Percentiles rank a stretch among this genome's conserved stretches.
Evolutionary conservation across 345 rosid species (phyloP).

Genomic region (Orychophragmus violaceus): DNA sequence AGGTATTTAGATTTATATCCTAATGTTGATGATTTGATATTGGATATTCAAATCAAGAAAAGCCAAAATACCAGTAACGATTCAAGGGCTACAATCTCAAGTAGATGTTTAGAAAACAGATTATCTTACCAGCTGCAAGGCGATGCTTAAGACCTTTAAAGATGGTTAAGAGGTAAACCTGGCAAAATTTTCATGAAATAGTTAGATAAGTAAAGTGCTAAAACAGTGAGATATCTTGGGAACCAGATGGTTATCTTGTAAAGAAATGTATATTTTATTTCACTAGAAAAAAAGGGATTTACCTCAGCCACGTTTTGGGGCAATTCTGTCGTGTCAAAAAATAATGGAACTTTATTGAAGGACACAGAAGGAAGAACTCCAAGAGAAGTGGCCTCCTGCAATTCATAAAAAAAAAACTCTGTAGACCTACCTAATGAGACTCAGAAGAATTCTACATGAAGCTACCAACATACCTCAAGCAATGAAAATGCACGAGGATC

Average conservation of each 20-base stretch:
- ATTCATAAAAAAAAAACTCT: not conserved
- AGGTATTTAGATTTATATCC: not conserved
- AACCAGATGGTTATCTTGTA: slow-evolving; percentile 1
- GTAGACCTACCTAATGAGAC: slow-evolving; percentile 4
- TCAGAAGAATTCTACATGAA: slow-evolving; percentile 4
- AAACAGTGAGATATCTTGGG: not conserved
- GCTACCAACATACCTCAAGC: slow-evolving; percentile 56
- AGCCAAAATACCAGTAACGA: not conserved
- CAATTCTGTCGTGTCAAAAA: slow-evolving; percentile 56
- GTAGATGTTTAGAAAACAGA: not conserved
- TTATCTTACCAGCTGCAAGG: slow-evolving; percentile 77
- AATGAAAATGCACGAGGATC: slow-evolving; percentile 91
- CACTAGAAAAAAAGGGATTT: not conserved
- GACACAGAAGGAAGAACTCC: slow-evolving; percentile 63
- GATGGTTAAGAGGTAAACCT: slow-evolving; percentile 82
- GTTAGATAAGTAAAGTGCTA: not conserved
- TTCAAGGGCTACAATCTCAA: not conserved
- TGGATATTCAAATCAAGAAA: not conserved
- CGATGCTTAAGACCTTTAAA: slow-evolving; percentile 87
- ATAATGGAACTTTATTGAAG: slow-evolving; percentile 52
- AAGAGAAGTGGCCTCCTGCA: slow-evolving; percentile 77
- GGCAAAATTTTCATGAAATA: slow-evolving; percentile 23
- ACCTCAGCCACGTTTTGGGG: slow-evolving; percentile 61
- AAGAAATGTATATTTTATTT: not conserved
- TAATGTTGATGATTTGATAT: not conserved